These are phyloP conservation scores for Serendipita sp. DNA, from an alignment of 768 basidiomycete genomes.

Conservation along the genomic window DNA sequence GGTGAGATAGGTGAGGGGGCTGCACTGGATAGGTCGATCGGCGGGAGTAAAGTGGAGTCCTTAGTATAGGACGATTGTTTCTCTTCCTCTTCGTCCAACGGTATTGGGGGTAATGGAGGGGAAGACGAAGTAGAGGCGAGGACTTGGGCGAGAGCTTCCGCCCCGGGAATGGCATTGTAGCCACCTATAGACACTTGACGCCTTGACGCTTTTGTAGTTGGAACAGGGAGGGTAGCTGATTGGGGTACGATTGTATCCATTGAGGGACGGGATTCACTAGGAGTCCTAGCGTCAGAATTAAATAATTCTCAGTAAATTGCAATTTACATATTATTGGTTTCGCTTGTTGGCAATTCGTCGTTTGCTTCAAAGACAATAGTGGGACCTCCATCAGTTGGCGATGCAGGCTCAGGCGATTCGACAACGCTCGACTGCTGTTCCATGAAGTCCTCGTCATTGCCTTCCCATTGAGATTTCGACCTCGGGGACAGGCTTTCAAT, in stretches of 20 bases:
- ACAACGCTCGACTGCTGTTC: neutral
- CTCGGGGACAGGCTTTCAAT: conserved; percentile 4
- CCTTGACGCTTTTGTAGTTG: neutral
- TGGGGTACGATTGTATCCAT: neutral
- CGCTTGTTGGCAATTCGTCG: neutral
- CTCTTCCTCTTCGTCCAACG: conserved; percentile 1
- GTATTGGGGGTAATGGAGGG: conserved; percentile 7
- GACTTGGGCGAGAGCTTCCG: neutral
- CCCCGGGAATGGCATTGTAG: neutral
- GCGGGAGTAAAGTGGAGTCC: neutral
- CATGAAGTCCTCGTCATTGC: neutral
- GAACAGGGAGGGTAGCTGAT: neutral
- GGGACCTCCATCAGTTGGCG: neutral
- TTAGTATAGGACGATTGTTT: neutral
- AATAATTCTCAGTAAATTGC: neutral
- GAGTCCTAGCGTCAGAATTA: neutral
- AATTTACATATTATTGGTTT: neutral
- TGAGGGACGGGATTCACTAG: neutral
- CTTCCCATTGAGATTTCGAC: neutral
- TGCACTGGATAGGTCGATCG: conserved; percentile 2
- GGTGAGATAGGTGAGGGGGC: conserved; percentile 26
- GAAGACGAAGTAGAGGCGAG: neutral
- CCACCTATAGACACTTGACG: neutral
- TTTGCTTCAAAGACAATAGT: neutral
- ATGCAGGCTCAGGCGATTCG: neutral